Percentiles rank a stretch among this genome's conserved stretches.
Conservation (phyloP, 805 yeast species). For the Cephaloascus fragrans region DNA sequence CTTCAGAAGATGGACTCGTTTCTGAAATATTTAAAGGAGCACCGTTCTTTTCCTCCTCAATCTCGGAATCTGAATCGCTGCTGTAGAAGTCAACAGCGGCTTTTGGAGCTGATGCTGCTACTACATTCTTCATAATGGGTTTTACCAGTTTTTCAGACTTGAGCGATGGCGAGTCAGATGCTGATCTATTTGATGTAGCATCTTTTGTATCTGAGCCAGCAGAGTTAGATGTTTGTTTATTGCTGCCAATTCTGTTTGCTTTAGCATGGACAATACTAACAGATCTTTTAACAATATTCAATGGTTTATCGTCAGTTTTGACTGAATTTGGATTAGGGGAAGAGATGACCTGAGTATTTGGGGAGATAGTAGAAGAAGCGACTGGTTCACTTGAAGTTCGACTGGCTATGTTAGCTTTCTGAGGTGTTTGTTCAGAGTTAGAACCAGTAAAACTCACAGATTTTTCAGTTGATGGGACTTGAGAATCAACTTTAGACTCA, state of each 20-base stretch:
- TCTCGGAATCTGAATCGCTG: conserved; percentile 5
- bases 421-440: background rate
- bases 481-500: conserved; percentile 1
- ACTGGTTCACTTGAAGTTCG: too few species aligned
- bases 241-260: too few species aligned
- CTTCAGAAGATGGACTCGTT: conserved; percentile 1
- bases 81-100: background rate
- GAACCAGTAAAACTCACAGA: background rate
- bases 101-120: background rate
- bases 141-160: too few species aligned
- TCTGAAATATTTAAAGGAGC: background rate
- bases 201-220: background rate
- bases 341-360: background rate
- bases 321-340: conserved; percentile 1
- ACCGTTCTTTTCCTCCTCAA: conserved; percentile 9
- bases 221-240: background rate
- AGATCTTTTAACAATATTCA: background rate
- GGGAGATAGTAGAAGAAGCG: too few species aligned
- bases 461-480: background rate
- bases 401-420: background rate
- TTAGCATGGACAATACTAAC: background rate
- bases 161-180: background rate
- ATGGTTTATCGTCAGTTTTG: background rate
- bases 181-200: background rate
- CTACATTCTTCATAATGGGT: too few species aligned